Conservation (phyloP, 805 yeast species). For the Metschnikowia borealis region DNA sequence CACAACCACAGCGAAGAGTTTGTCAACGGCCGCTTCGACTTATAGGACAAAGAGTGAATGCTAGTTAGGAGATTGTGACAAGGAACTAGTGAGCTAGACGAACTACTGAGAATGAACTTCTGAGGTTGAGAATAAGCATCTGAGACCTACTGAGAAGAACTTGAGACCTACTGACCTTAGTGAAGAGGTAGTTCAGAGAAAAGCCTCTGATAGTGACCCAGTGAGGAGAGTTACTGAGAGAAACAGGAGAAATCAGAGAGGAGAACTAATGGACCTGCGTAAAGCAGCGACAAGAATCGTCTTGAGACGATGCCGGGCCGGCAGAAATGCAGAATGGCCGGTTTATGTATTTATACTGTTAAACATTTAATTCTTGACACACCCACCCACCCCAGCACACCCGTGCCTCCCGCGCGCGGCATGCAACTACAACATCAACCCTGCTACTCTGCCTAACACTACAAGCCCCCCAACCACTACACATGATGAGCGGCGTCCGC, state of each 20-base stretch:
- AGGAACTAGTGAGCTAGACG: too few relatives aligned
- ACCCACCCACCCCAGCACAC: background rate
- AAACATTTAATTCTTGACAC: constrained; percentile 3
- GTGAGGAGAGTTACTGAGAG: too few relatives aligned
- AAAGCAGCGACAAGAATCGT: background rate
- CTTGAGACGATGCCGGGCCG: background rate
- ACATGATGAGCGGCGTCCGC: constrained; percentile 1
- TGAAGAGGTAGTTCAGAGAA: too few relatives aligned
- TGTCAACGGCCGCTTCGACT: constrained; percentile 86
- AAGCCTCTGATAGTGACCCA: too few relatives aligned
- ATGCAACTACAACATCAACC: background rate
- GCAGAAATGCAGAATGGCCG: background rate
- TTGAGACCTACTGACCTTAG: too few relatives aligned
- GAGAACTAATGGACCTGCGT: background rate
- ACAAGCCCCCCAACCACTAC: background rate
- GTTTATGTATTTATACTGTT: constrained; percentile 4
- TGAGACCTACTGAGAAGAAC: too few relatives aligned
- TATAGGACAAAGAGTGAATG: constrained; percentile 30
- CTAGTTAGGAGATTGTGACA: too few relatives aligned
- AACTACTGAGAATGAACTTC: too few relatives aligned
- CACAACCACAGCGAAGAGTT: constrained; percentile 74
- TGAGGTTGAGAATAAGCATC: too few relatives aligned
- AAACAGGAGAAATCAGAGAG: too few relatives aligned
- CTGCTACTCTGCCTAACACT: background rate
- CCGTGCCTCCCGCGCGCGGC: background rate